phyloP scores from a whole-genome alignment of 495 filamentous ascomycete genomes.

The Patellaria atrata region DNA sequence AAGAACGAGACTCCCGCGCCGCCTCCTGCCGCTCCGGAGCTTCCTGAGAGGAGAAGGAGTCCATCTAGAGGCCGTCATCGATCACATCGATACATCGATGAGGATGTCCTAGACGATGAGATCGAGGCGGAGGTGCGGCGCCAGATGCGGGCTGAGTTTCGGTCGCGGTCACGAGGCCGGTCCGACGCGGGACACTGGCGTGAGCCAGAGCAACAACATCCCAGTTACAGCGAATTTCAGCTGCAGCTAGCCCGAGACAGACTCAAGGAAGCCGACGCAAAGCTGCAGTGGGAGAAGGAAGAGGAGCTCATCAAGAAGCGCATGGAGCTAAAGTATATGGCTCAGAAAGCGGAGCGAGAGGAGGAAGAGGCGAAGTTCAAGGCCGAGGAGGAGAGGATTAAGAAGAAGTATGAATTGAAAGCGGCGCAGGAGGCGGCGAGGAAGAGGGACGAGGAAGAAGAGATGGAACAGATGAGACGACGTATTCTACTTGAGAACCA shows the following conservation, averaged over 20 bases:
- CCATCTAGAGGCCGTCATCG: constrained; percentile 12
- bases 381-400: constrained; percentile 10
- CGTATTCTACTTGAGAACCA: constrained; percentile 16
- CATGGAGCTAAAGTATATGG: constrained; percentile 12
- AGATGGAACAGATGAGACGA: constrained; percentile 7
- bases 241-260: constrained; percentile 11
- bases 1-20: constrained; percentile 10
- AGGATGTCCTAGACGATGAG: constrained; percentile 19
- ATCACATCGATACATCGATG: constrained; percentile 11
- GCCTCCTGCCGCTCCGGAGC: constrained; percentile 3
- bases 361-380: constrained; percentile 13
- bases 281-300: constrained; percentile 9
- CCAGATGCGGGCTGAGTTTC: constrained; percentile 6
- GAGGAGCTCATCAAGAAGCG: constrained; percentile 17
- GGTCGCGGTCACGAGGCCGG: constrained; percentile 19
- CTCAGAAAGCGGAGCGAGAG: constrained; percentile 6
- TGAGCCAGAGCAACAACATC: constrained; percentile 12
- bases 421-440: constrained; percentile 9
- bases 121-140: constrained; percentile 19
- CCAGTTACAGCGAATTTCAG: constrained; percentile 2
- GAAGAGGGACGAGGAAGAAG: constrained; percentile 11
- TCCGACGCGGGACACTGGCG: constrained; percentile 5
- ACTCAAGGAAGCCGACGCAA: constrained; percentile 14
- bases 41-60: too few species aligned
- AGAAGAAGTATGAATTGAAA: constrained; percentile 12